These are phyloP conservation scores for Pholiota conissans DNA, from an alignment of 768 basidiomycete genomes.

Conservation along the genomic window DNA sequence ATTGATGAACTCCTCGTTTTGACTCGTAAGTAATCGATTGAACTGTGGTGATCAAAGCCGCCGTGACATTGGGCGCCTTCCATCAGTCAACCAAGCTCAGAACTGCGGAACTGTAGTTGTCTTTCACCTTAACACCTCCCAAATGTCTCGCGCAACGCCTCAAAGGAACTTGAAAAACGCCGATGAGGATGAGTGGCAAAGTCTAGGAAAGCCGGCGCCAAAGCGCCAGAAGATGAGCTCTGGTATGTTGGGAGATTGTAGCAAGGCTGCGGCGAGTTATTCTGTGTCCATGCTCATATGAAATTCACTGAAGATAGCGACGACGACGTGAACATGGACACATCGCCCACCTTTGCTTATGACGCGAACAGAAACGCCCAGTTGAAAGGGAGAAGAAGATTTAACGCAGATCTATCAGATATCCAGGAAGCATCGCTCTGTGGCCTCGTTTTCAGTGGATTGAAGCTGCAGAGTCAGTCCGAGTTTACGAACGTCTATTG, in stretches of 20 bases:
- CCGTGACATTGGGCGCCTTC: conserved; percentile 5
- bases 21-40: conserved; percentile 5
- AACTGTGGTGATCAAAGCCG: not conserved
- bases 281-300: not conserved
- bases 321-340: conserved; percentile 12
- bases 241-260: conserved; percentile 23
- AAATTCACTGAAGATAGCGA: conserved; percentile 11
- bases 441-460: conserved; percentile 35
- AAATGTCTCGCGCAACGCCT: conserved; percentile 1
- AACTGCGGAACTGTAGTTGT: conserved; percentile 1
- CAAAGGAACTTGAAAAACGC: conserved; percentile 4
- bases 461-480: conserved; percentile 41
- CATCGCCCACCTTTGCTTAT: conserved; percentile 6
- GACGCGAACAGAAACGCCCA: conserved; percentile 38
- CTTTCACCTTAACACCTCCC: not conserved
- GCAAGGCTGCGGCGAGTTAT: not conserved
- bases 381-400: conserved; percentile 58
- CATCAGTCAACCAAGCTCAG: conserved; percentile 4
- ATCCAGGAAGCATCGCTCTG: conserved; percentile 35
- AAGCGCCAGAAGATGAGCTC: conserved; percentile 32
- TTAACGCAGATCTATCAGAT: conserved; percentile 56
- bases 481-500: conserved; percentile 13
- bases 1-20: not conserved
- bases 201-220: conserved; percentile 17
- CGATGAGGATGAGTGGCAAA: not conserved